A percentile compares a stretch with the other conserved stretches of the same genome.
Conservation (phyloP, 73 alveolate genomes). For the Uronychia binucleata region DNA sequence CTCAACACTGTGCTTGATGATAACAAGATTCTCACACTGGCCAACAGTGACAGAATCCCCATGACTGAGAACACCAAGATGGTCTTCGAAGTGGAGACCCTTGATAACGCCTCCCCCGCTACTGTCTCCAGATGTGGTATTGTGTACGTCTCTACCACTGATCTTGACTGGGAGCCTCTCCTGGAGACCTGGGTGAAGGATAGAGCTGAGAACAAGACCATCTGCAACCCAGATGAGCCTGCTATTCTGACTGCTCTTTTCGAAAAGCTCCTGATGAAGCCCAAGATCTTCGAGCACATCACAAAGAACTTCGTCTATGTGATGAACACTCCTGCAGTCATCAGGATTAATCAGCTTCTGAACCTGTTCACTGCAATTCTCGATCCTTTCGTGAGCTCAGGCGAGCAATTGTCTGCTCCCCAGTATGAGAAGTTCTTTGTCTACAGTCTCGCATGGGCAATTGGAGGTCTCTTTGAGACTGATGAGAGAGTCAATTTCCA, state of each 20-base stretch:
- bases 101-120: slow-evolving; percentile 99
- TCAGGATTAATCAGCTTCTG: slow-evolving; percentile 45
- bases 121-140: slow-evolving; percentile 99
- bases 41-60: slow-evolving; percentile 99
- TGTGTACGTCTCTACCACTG: slow-evolving; percentile 98
- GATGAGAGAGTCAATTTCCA: slow-evolving; percentile 97
- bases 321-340: slow-evolving; percentile 61
- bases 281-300: slow-evolving; percentile 53
- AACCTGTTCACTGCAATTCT: slow-evolving; percentile 59
- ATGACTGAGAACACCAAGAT: slow-evolving; percentile 99
- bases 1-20: slow-evolving; percentile 99
- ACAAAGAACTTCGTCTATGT: slow-evolving; percentile 55
- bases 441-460: slow-evolving; percentile 95
- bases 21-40: slow-evolving; percentile 98
- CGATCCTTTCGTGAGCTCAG: slow-evolving; percentile 67
- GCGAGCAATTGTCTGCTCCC: slow-evolving; percentile 77
- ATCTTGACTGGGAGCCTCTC: slow-evolving; percentile 98
- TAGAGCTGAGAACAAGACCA: slow-evolving; percentile 86
- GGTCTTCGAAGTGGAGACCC: slow-evolving; percentile 99
- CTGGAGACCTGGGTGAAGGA: slow-evolving; percentile 95
- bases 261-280: slow-evolving; percentile 76
- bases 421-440: slow-evolving; percentile 88
- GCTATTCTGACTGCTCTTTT: slow-evolving; percentile 72
- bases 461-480: slow-evolving; percentile 99
- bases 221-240: slow-evolving; percentile 87